A percentile compares a stretch with the other conserved stretches of the same genome.
Conservation (phyloP, 257 asterid species). For the Mitragyna speciosa region DNA sequence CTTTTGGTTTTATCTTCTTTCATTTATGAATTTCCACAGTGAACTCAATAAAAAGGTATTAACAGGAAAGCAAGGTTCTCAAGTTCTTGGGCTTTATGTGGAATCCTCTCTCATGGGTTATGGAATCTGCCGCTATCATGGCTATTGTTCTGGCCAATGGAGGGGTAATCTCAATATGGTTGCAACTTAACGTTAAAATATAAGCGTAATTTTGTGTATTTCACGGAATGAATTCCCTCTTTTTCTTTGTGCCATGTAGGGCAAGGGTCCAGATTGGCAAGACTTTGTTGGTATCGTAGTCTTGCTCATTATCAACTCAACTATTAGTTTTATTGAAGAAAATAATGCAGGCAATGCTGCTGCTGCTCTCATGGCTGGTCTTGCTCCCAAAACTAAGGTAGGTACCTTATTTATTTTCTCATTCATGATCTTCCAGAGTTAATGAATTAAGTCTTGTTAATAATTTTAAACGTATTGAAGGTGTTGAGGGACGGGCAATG, state of each 20-base stretch:
- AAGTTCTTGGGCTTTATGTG: slow-evolving; percentile 94
- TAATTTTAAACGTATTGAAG: slow-evolving; percentile 24
- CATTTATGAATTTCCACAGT: background rate
- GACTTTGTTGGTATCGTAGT: slow-evolving; percentile 66
- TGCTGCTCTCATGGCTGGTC: slow-evolving; percentile 91
- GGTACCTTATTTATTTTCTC: slow-evolving; percentile 28
- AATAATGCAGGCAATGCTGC: slow-evolving; percentile 91
- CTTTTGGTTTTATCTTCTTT: background rate
- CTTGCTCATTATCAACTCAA: slow-evolving; percentile 78
- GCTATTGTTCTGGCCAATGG: slow-evolving; percentile 82
- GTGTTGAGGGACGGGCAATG: slow-evolving; percentile 87
- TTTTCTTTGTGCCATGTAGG: slow-evolving; percentile 32
- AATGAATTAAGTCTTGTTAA: too few relatives aligned
- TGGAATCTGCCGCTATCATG: slow-evolving; percentile 91
- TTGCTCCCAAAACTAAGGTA: slow-evolving; percentile 94
- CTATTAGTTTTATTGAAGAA: slow-evolving; percentile 80
- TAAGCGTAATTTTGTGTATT: background rate
- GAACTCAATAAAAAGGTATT: background rate
- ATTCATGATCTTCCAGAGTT: background rate
- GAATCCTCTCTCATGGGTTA: slow-evolving; percentile 99
- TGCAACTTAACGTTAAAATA: background rate
- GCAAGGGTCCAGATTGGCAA: slow-evolving; percentile 80
- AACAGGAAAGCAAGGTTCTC: slow-evolving; percentile 55
- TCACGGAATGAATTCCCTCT: background rate
- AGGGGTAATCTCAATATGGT: slow-evolving; percentile 41